These are phyloP conservation scores for Solanum paucissectum DNA, from an alignment of 257 asterid genomes.

Conservation along the genomic window DNA sequence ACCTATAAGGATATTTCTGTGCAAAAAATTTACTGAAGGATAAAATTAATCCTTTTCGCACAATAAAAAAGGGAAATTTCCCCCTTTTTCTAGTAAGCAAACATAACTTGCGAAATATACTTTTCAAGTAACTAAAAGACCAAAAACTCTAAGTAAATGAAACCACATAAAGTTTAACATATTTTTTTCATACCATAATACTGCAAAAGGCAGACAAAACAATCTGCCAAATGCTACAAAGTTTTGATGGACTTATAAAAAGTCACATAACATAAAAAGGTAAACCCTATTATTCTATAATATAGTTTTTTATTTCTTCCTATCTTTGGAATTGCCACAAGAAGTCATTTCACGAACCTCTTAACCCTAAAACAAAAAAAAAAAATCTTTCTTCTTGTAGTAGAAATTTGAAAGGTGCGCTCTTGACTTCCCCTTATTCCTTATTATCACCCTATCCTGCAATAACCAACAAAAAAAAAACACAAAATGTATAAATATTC, in stretches of 20 bases:
- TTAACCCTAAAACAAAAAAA: neutral
- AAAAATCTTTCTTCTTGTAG: neutral
- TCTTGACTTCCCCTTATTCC: conserved; percentile 9
- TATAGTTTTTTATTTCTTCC: neutral
- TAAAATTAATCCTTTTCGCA: neutral
- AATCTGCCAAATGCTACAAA: neutral
- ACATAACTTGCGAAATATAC: neutral
- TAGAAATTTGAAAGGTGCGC: neutral
- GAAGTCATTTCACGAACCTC: conserved; percentile 17
- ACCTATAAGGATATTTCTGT: too few relatives aligned
- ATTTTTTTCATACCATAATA: neutral
- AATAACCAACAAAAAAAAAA: neutral
- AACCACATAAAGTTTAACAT: neutral
- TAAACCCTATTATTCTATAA: neutral
- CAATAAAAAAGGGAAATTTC: neutral
- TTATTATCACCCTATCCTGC: neutral
- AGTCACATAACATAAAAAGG: neutral
- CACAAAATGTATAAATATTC: neutral
- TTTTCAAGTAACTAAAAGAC: neutral
- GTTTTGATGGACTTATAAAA: neutral
- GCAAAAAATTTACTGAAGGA: too few relatives aligned
- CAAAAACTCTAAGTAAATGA: neutral
- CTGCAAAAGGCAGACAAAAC: neutral
- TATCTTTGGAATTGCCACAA: neutral
- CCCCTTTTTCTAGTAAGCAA: neutral